Conservation (phyloP, 2,329 filamentous ascomycete genomes). For the Aspergillus sp. region DNA sequence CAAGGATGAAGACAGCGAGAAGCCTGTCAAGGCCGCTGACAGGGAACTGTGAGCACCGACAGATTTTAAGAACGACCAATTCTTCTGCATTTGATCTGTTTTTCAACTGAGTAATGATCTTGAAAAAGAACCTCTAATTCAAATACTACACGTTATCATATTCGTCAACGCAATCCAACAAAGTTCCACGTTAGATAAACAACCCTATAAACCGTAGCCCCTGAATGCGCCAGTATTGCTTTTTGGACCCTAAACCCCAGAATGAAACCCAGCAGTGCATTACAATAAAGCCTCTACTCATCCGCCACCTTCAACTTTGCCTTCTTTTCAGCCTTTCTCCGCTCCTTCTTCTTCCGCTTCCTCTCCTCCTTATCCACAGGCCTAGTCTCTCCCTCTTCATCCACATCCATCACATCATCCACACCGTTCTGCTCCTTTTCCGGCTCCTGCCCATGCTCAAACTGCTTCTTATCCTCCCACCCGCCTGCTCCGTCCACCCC, state of each 20-base stretch:
- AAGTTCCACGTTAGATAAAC: background rate
- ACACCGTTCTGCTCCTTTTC: constrained; percentile 38
- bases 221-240: constrained; percentile 12
- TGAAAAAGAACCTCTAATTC: background rate
- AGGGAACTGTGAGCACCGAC: constrained; percentile 67
- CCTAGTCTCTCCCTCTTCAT: constrained; percentile 31
- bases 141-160: background rate
- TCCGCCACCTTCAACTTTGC: constrained; percentile 39
- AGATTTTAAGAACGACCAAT: background rate
- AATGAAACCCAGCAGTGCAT: background rate
- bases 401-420: constrained; percentile 44
- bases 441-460: constrained; percentile 47
- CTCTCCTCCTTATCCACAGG: constrained; percentile 57
- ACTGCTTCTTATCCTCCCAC: constrained; percentile 43
- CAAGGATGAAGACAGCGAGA: constrained; percentile 59
- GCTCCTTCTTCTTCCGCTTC: constrained; percentile 61
- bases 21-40: constrained; percentile 71
- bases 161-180: background rate
- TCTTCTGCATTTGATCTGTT: constrained; percentile 10
- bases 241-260: constrained; percentile 20
- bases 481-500: constrained; percentile 21
- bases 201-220: background rate
- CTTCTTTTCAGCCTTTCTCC: constrained; percentile 51
- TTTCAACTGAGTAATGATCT: constrained; percentile 3
- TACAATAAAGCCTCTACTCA: background rate